Percentiles rank a stretch among this genome's conserved stretches.
These are phyloP conservation scores for Aquilaria agallochum DNA, from an alignment of 441 rosid genomes.

Conservation along the genomic window DNA sequence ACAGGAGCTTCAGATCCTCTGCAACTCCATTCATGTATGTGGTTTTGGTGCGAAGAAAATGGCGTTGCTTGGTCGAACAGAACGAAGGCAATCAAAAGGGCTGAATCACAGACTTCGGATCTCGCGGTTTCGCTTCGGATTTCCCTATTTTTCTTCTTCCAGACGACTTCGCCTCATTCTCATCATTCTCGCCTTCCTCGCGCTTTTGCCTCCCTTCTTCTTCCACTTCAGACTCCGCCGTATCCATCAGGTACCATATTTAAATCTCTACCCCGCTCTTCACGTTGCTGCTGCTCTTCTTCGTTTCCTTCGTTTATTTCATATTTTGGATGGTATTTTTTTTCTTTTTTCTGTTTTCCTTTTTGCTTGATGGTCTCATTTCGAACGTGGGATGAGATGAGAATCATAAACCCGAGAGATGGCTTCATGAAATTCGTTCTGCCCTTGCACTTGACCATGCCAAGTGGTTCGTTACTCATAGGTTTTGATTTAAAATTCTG, in stretches of 20 bases:
- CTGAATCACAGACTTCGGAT: slow-evolving; percentile 14
- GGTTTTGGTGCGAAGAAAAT: not conserved
- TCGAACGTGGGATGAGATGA: too few species aligned
- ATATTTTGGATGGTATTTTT: not conserved
- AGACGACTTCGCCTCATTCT: slow-evolving; percentile 48
- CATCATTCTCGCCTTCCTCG: slow-evolving; percentile 49
- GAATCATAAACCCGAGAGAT: too few species aligned
- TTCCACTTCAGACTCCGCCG: slow-evolving; percentile 85
- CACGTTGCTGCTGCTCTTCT: not conserved
- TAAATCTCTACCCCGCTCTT: not conserved
- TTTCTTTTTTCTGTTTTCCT: too few species aligned
- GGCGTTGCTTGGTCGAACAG: slow-evolving; percentile 23
- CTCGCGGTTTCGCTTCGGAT: slow-evolving; percentile 20
- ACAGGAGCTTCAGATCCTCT: too few species aligned
- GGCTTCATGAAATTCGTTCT: too few species aligned
- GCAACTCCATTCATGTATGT: too few species aligned
- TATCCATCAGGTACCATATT: slow-evolving; percentile 47
- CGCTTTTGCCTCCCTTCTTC: slow-evolving; percentile 76
- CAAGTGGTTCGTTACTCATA: too few species aligned
- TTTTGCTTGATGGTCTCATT: too few species aligned
- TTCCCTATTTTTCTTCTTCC: slow-evolving; percentile 28
- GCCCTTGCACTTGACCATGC: too few species aligned
- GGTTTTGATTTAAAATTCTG: too few species aligned
- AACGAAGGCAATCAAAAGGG: slow-evolving; percentile 25
- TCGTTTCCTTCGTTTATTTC: not conserved